phyloP scores from a whole-genome alignment of 1,284 basidiomycete species.

The Trichosporon asahii region DNA sequence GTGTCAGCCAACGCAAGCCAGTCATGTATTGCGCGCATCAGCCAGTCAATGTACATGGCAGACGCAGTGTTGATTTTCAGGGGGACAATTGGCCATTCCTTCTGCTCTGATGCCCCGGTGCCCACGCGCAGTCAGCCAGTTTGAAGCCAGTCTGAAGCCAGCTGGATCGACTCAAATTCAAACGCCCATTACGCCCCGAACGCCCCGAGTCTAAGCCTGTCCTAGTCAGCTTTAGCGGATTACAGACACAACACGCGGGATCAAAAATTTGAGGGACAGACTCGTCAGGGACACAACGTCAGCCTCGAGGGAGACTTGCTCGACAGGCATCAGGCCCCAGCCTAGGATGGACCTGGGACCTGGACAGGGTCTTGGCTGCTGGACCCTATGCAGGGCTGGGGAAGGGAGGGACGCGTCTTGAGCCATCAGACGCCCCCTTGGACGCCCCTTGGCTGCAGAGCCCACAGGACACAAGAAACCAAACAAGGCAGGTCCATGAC shows the following conservation, averaged over 20 bases:
- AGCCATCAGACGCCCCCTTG: neutral
- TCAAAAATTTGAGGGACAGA: neutral
- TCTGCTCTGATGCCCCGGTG: neutral
- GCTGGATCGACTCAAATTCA: neutral
- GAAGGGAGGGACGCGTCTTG: neutral
- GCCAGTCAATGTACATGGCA: neutral
- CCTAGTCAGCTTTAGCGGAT: neutral
- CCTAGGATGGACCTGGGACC: neutral
- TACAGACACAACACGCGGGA: conserved; percentile 2
- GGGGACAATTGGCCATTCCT: neutral
- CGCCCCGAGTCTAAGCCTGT: neutral
- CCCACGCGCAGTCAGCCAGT: too few species aligned
- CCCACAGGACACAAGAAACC: neutral
- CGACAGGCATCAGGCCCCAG: too few species aligned
- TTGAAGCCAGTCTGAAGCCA: too few species aligned
- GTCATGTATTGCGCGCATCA: too few species aligned
- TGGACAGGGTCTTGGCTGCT: neutral
- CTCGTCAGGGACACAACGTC: too few species aligned
- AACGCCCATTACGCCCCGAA: neutral
- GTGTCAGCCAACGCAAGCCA: neutral
- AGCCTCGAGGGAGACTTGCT: too few species aligned
- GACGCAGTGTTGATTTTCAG: neutral
- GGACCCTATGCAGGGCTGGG: neutral
- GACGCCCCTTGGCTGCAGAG: neutral
- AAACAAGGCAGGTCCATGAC: neutral